A percentile compares a stretch with the other conserved stretches of the same genome.
Conservation (phyloP, 2,329 filamentous ascomycete genomes). For the Cladosporium sp. region DNA sequence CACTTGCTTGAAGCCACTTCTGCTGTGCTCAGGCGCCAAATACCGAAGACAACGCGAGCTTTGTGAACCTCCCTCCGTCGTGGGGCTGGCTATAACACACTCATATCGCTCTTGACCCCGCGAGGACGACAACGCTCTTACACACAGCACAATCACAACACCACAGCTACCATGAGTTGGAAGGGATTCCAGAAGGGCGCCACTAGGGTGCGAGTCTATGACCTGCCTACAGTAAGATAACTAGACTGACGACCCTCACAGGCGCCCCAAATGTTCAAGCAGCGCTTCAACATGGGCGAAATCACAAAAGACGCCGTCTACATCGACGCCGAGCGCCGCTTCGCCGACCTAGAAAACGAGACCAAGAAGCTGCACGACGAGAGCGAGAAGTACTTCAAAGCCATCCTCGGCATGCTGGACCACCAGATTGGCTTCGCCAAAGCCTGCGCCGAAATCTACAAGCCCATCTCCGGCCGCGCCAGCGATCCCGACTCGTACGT, state of each 20-base stretch:
- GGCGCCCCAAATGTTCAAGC: conserved; percentile 90
- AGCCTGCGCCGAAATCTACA: conserved; percentile 94
- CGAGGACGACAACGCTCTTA: not conserved
- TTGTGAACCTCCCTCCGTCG: conserved; percentile 5
- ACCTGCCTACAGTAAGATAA: not conserved
- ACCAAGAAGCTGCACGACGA: conserved; percentile 97
- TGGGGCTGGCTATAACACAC: not conserved
- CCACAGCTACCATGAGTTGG: conserved; percentile 74
- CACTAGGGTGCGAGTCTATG: conserved; percentile 64
- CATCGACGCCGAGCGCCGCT: conserved; percentile 89
- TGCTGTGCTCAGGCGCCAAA: not conserved
- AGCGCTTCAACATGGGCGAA: conserved; percentile 93
- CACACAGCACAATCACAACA: not conserved
- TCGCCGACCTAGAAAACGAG: conserved; percentile 90
- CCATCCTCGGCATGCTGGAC: conserved; percentile 95
- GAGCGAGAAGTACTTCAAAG: conserved; percentile 94
- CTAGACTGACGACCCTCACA: conserved; percentile 36
- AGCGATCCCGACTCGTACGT: conserved; percentile 86
- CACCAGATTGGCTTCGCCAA: conserved; percentile 99
- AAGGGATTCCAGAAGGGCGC: conserved; percentile 93
- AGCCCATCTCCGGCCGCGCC: conserved; percentile 92
- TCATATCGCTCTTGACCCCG: conserved; percentile 3
- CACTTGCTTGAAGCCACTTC: conserved; percentile 3
- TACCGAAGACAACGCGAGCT: conserved; percentile 9
- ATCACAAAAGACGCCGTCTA: conserved; percentile 94